A percentile compares a stretch with the other conserved stretches of the same genome.
Conservation (phyloP, 1,284 basidiomycete genomes). For the Gomphus bonarii region DNA sequence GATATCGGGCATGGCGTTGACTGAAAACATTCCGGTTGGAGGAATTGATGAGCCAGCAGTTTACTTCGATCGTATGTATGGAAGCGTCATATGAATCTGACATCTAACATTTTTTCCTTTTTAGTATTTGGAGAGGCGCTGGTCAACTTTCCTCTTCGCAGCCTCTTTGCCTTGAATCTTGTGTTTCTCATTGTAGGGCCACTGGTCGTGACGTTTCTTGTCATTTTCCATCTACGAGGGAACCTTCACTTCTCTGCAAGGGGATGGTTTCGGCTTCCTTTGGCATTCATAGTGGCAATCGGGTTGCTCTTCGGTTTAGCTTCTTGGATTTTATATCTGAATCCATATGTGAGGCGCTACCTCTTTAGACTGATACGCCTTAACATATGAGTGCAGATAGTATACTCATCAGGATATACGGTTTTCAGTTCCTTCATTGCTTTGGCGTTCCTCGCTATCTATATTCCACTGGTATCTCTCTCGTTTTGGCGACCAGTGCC, state of each 20-base stretch:
- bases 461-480: conserved; percentile 28
- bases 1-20: conserved; percentile 43
- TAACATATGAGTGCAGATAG: conserved; percentile 30
- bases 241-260: conserved; percentile 22
- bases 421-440: conserved; percentile 40
- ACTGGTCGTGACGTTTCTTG: conserved; percentile 14
- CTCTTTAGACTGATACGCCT: neutral
- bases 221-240: conserved; percentile 15
- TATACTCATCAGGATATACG: conserved; percentile 45
- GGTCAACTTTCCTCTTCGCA: conserved; percentile 40
- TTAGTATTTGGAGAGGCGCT: conserved; percentile 52
- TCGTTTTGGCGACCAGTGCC: conserved; percentile 20
- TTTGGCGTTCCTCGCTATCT: conserved; percentile 39
- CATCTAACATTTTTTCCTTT: neutral
- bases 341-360: conserved; percentile 46
- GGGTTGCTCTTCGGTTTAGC: conserved; percentile 39
- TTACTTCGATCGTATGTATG: conserved; percentile 61
- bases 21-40: conserved; percentile 20
- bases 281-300: conserved; percentile 36
- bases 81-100: neutral
- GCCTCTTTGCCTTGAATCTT: conserved; percentile 47
- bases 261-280: conserved; percentile 47
- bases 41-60: conserved; percentile 32
- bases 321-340: conserved; percentile 38
- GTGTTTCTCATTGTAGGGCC: conserved; percentile 46